Conservation (phyloP, 2,329 filamentous ascomycete species). For the Paecilomyces sp. region DNA sequence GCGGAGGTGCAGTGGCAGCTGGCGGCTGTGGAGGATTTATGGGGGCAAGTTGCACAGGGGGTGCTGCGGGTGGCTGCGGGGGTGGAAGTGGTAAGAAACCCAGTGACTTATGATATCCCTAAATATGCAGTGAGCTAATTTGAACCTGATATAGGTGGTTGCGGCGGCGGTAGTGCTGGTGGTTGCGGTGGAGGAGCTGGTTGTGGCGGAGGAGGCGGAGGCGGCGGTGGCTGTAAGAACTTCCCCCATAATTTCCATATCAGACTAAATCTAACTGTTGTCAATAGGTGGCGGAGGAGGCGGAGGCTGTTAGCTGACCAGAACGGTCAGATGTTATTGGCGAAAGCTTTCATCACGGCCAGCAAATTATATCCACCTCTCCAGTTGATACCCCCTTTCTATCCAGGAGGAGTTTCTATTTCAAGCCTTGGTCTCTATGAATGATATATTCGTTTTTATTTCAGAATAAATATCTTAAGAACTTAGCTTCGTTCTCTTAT, state of each 20-base stretch:
- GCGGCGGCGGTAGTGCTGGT: slow-evolving; percentile 13
- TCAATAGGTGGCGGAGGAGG: background rate
- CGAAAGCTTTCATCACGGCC: background rate
- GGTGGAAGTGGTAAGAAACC: slow-evolving; percentile 32
- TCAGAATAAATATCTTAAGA: no score
- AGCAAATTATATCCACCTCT: background rate
- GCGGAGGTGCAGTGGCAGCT: slow-evolving; percentile 37
- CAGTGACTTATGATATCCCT: slow-evolving; percentile 12
- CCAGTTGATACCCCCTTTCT: background rate
- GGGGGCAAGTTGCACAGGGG: slow-evolving; percentile 27
- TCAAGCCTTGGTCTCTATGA: background rate
- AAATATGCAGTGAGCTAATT: no score
- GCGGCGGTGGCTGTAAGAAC: slow-evolving; percentile 11
- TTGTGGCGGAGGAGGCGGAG: slow-evolving; percentile 27
- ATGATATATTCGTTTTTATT: no score
- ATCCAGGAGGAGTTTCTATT: background rate
- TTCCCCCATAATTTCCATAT: background rate
- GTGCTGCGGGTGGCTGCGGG: slow-evolving; percentile 31
- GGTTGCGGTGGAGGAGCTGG: slow-evolving; percentile 31
- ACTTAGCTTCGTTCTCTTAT: no score
- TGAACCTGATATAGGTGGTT: slow-evolving; percentile 28
- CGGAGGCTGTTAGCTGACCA: background rate
- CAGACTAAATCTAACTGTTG: background rate
- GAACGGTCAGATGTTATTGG: background rate
- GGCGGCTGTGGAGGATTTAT: slow-evolving; percentile 26